phyloP scores from a whole-genome alignment of 768 basidiomycete genomes.

The Leccinum aurantiacum region DNA sequence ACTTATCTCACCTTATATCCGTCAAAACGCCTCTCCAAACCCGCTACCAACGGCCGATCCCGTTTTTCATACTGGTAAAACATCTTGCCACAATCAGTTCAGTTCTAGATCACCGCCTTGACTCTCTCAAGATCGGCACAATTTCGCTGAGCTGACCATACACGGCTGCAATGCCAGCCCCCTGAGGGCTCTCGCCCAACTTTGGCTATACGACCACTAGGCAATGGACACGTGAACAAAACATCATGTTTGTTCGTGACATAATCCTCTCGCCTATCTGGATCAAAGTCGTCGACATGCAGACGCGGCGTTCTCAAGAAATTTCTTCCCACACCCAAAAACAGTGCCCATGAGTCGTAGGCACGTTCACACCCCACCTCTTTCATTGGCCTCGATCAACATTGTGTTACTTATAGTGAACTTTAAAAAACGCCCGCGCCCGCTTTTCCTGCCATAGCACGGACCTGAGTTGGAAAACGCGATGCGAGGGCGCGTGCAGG shows the following conservation, averaged over 20 bases:
- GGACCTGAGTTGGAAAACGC: background rate
- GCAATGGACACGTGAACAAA: slow-evolving; percentile 2
- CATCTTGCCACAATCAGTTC: slow-evolving; percentile 3
- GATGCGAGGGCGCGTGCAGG: background rate
- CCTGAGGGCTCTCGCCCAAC: background rate
- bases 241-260: slow-evolving; percentile 16
- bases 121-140: slow-evolving; percentile 2
- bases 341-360: slow-evolving; percentile 17
- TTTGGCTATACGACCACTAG: background rate
- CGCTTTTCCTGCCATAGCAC: background rate
- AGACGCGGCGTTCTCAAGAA: slow-evolving; percentile 27
- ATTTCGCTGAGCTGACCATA: slow-evolving; percentile 12
- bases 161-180: background rate
- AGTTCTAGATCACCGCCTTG: slow-evolving; percentile 11
- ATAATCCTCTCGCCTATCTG: slow-evolving; percentile 23
- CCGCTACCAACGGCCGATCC: slow-evolving; percentile 19
- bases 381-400: slow-evolving; percentile 24
- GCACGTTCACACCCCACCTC: slow-evolving; percentile 34
- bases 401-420: slow-evolving; percentile 21
- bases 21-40: slow-evolving; percentile 19
- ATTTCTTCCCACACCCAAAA: slow-evolving; percentile 28
- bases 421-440: slow-evolving; percentile 19
- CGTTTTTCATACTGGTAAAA: slow-evolving; percentile 10
- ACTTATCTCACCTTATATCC: slow-evolving; percentile 22
- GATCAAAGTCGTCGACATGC: slow-evolving; percentile 24